Base-by-base conservation (phyloP, 2,329 filamentous ascomycete genomes). In the Aspergillus sp. region DNA sequence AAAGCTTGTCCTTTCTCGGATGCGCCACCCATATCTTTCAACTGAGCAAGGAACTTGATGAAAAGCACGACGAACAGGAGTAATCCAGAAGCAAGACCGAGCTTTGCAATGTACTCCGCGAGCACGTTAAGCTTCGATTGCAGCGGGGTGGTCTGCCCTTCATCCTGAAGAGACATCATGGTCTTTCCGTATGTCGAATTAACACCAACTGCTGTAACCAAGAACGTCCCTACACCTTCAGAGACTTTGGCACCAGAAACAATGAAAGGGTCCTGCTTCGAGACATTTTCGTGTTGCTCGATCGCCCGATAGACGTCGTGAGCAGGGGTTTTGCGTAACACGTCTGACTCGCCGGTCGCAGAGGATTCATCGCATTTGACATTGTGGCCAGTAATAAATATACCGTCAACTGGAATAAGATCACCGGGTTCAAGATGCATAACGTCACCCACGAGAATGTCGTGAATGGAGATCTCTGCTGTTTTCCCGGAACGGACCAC, bases 31-130 rank as follows among this genome's bases (percentile, higher is more conserved):
- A 84, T 87, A 21, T 76, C 69, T 3, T 84, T 82, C 6, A 92
- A 80, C 17, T 82, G 76, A 30, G 84, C 89, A 21, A 90, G 75
- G 71, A 92, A 94, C 68, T 91, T 89, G 80, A 93, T 92, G 69
- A 93, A 86, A 7, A 92, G 80, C 6, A 92, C 89, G 53, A 92
- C 79, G 70, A 94, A 94, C n/a, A 94, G 81, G 9, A 93, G 76
- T 15, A 91, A 77, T 57, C 90, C 91, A 50, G 91, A 88, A 62
- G 85, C 85, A 66, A 88, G 86, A 76, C 88, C 88, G 45, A 90
- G 82, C 70, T 90, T 90, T n/a, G 88, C 88, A 67, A 94, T 92
- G 69, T 92, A 90, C 68, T 91, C 90, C 6, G 91, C 91, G 17
- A 94, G 81, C 4, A 87, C 82, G 65, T 92, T 92, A 60, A 94